Evolutionary conservation across 345 rosid species (phyloP), one percentile per base, ranked within the genome.

Genomic region (Angophora floribunda): DNA sequence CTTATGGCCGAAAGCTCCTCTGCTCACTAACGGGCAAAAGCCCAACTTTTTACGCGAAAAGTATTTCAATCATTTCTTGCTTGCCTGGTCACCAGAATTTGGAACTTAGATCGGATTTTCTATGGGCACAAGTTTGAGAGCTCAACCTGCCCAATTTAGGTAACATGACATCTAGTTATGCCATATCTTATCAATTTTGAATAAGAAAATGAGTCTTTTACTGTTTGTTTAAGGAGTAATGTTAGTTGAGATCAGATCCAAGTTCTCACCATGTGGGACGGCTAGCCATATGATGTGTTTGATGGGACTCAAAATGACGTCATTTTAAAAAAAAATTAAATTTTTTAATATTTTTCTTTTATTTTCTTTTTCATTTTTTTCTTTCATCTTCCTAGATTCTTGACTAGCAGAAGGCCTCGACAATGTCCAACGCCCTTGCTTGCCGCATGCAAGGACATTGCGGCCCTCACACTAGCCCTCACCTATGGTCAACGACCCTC

Each of bases 161-260:
- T 85, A 95, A 96, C 86, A 61, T 97, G 89, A 98, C 98, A 32
- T 13, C 61, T 47, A 95, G 99, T n/a, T 95, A 95, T 52, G 82
- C 93, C 22, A 86, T 95, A 91, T 95, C 96, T 87, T 92, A 91
- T 89, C 93, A 92, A 2, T 44, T 45, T 96, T 96, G 80, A 96
- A 95, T 55, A 90, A 93, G 49, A 87, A 87, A 96, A 96, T 57
- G 93, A 94, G 5, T 91, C 95, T 36, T 96, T 96, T 87, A 53
- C 85, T 12, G 95, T 97, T 32, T 91, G 55, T 26, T 88, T 97
- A 90, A 61, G 89, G 82, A 55, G 87, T 5, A 90, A 94, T 89
- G 88, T 95, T 13, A 92, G 94, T 1, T 97, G 96, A 99, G 96
- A 95, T 52, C 51, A 57, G 85, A 88, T 98, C 89, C 90, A 90